Base-by-base conservation (phyloP, 306 rosid species). In the Cicer pinnatifidum region DNA sequence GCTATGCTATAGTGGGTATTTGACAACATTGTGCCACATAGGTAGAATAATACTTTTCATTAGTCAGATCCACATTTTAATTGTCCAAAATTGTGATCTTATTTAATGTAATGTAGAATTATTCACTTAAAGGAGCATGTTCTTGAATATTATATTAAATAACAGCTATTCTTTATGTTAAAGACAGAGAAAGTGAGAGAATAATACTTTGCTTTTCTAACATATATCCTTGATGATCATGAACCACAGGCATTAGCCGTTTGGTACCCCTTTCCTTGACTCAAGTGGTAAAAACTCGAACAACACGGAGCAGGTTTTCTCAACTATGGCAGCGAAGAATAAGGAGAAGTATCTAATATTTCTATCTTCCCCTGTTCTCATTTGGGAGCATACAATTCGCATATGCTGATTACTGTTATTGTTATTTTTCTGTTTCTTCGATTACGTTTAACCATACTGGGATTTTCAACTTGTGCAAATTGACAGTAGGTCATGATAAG, bases 221-320 rank as follows among this genome's bases (percentile, higher is more conserved):
- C 51, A 41, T 61, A 28, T 66, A 17, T 40, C 64, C 51, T 45
- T n/a, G 72, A 66, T 56, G 20, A 41, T 58, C 65, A 35, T 75
- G 77, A 72, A 75, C 83, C 71, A 57, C 86, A 93, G 97, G 98
- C 94, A 33, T 87, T 94, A 73, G 98, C 98, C 0, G 97, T 90
- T 88, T 3, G 98, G 98, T 33, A 91, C 91, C 78, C 97, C 94
- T 69, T 94, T 91, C 84, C 94, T 94, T 11, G 98, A 94, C 89
- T 89, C 98, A 48, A 94, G 98, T 89, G 98, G 97, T n/a, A 94
- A 94, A 82, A 96, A 94, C 77, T 90, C 98, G 0, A 89, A 88
- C 89, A 94, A 94, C 48, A 97, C 91, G 85, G 98, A 94, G 85
- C 92, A 94, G 84, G 97, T 97, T 75, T 94, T 94, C 92, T 85